These are phyloP conservation scores for Eimeria brunetti DNA, from an alignment of 169 alveolate genomes.

Conservation along the genomic window DNA sequence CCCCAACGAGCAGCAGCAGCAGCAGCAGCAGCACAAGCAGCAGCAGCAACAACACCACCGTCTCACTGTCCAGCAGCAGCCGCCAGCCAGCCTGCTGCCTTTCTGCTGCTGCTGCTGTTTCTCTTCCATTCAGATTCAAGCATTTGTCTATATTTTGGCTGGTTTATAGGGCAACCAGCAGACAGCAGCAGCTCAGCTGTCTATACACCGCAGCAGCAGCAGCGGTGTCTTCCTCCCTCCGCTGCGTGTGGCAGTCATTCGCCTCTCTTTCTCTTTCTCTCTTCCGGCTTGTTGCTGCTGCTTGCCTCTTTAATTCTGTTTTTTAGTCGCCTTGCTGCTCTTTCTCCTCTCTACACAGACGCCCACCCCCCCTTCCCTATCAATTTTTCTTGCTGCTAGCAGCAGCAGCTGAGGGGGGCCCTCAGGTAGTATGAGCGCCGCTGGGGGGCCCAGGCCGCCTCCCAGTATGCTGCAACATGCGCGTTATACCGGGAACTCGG, in stretches of 20 bases:
- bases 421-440: neutral
- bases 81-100: slow-evolving; percentile 2
- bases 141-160: neutral
- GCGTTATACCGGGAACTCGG: slow-evolving; percentile 33
- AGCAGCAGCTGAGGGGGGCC: slow-evolving; percentile 11
- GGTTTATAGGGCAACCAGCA: neutral
- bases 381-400: neutral
- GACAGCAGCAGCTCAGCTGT: slow-evolving; percentile 28
- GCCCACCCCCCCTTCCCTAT: neutral
- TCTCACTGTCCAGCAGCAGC: neutral
- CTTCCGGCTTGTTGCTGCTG: neutral
- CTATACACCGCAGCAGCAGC: slow-evolving; percentile 1
- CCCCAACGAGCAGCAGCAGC: slow-evolving; percentile 50
- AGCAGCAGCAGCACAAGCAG: slow-evolving; percentile 41
- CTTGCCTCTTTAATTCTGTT: neutral
- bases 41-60: slow-evolving; percentile 10
- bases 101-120: neutral
- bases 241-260: neutral
- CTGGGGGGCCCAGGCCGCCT: slow-evolving; percentile 1
- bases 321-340: neutral
- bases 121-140: neutral
- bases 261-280: neutral
- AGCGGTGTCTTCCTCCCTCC: slow-evolving; percentile 37
- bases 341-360: neutral
- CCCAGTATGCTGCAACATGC: slow-evolving; percentile 65